Evolutionary conservation across 352 stramenopile species (phyloP).

Genomic region (Aphanomyces euteiches): DNA sequence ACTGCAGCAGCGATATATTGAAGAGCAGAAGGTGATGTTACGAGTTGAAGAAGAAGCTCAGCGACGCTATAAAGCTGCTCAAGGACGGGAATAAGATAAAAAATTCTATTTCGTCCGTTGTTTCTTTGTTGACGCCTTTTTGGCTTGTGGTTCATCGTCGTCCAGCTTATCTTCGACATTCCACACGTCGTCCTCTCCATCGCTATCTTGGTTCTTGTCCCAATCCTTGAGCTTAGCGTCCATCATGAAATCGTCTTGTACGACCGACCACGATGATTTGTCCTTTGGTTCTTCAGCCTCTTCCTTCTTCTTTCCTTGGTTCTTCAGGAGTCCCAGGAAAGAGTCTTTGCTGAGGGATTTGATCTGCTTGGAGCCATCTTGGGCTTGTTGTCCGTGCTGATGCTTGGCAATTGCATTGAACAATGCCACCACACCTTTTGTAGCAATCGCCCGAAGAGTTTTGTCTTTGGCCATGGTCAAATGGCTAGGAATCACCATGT

Average conservation of each 20-base stretch:
- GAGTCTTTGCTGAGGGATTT: conserved; percentile 84
- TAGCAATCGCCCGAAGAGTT: conserved; percentile 71
- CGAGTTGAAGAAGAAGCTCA: conserved; percentile 26
- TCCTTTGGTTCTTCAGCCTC: conserved; percentile 22
- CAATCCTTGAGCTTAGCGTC: conserved; percentile 82
- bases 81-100: conserved; percentile 2
- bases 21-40: conserved; percentile 23
- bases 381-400: conserved; percentile 66
- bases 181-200: conserved; percentile 66
- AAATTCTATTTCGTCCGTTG: conserved; percentile 24
- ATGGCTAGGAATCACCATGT: conserved; percentile 64
- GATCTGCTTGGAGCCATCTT: conserved; percentile 63
- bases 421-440: conserved; percentile 78
- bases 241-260: conserved; percentile 86
- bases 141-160: conserved; percentile 5
- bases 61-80: conserved; percentile 4
- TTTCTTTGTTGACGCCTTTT: conserved; percentile 19
- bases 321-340: conserved; percentile 75
- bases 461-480: conserved; percentile 61
- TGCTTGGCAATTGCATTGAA: conserved; percentile 87
- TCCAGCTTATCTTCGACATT: conserved; percentile 33
- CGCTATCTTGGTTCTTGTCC: conserved; percentile 51
- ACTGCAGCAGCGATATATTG: conserved; percentile 23
- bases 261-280: conserved; percentile 75
- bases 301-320: conserved; percentile 41